phyloP scores from a whole-genome alignment of 495 filamentous ascomycete genomes.

The Penicillium atrosanguineum region DNA sequence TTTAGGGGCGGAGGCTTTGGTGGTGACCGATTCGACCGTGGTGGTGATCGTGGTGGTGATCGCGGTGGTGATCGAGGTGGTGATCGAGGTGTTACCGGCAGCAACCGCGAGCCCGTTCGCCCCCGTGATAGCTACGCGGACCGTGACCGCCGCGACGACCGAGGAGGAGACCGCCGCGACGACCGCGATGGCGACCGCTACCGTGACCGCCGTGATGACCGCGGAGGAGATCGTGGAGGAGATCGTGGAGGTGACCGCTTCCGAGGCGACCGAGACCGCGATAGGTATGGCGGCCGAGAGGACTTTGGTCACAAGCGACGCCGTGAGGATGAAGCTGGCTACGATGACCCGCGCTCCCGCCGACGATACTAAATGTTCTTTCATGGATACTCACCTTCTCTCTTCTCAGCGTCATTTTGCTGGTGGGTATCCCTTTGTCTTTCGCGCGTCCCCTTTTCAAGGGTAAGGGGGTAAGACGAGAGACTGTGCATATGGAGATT shows the following conservation, averaged over 20 bases:
- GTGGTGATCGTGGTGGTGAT: slow-evolving; percentile 7
- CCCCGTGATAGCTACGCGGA: slow-evolving; percentile 47
- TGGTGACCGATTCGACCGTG: slow-evolving; percentile 49
- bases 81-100: slow-evolving; percentile 36
- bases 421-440: slow-evolving; percentile 49
- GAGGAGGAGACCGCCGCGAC: slow-evolving; percentile 5
- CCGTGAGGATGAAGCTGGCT: slow-evolving; percentile 53
- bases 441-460: slow-evolving; percentile 51
- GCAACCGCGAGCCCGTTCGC: slow-evolving; percentile 54
- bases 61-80: slow-evolving; percentile 46
- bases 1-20: slow-evolving; percentile 25
- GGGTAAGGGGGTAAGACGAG: slow-evolving; percentile 56
- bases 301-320: slow-evolving; percentile 55
- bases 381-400: slow-evolving; percentile 17
- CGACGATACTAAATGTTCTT: slow-evolving; percentile 63
- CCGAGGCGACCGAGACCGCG: slow-evolving; percentile 41
- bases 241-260: slow-evolving; percentile 42
- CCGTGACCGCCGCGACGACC: slow-evolving; percentile 50
- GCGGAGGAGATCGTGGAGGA: slow-evolving; percentile 50
- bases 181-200: slow-evolving; percentile 10
- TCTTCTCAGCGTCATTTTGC: slow-evolving; percentile 36
- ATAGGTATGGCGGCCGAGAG: slow-evolving; percentile 53
- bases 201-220: slow-evolving; percentile 31
- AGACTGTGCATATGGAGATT: slow-evolving; percentile 7
- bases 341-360: slow-evolving; percentile 77